Conservation (phyloP, 306 rosid species). For the Cotoneaster glaucophyllus region DNA sequence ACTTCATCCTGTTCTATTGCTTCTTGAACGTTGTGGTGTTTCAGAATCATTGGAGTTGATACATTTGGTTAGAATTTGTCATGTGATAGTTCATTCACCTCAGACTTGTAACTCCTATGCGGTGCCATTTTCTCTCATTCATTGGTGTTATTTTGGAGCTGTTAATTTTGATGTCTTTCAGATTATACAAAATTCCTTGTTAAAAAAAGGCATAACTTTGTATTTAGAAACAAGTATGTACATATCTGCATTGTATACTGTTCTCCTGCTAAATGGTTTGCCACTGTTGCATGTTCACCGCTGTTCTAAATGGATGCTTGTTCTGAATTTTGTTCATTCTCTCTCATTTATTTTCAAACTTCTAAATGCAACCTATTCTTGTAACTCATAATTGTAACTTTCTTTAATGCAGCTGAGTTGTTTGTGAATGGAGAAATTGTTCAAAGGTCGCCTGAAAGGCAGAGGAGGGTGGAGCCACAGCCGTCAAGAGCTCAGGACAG, state of each 20-base stretch:
- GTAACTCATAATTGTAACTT: neutral
- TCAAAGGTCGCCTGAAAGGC: constrained; percentile 90
- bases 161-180: neutral
- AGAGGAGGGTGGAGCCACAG: constrained; percentile 94
- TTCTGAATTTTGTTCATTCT: neutral
- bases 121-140: neutral
- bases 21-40: constrained; percentile 19
- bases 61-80: constrained; percentile 11
- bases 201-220: too few relatives aligned
- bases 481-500: constrained; percentile 80
- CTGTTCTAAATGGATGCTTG: neutral
- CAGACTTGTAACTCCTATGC: neutral
- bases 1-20: constrained; percentile 34
- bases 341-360: neutral
- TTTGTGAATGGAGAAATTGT: constrained; percentile 91
- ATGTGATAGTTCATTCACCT: neutral
- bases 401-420: constrained; percentile 64
- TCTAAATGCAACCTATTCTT: neutral
- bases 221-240: too few relatives aligned
- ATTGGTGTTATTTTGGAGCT: neutral
- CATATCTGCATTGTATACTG: neutral
- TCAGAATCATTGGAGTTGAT: constrained; percentile 39
- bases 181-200: too few relatives aligned
- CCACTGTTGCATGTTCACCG: neutral
- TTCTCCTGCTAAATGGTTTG: neutral